Conservation (phyloP, 495 filamentous ascomycete genomes). For the Talaromyces wortmannii region DNA sequence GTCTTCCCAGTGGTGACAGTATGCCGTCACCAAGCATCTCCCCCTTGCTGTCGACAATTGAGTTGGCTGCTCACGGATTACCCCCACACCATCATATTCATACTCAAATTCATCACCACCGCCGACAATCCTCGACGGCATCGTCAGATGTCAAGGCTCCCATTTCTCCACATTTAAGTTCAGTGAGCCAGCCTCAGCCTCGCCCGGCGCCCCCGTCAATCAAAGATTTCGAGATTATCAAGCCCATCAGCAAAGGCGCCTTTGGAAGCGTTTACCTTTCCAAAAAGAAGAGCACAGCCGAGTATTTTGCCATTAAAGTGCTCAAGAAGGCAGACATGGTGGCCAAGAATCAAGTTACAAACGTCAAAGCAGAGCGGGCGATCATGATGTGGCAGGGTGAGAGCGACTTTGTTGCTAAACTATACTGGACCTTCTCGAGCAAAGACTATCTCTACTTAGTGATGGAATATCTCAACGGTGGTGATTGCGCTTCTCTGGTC, state of each 20-base stretch:
- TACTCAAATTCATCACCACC: constrained; percentile 62
- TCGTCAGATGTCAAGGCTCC: constrained; percentile 66
- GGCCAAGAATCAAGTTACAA: constrained; percentile 98
- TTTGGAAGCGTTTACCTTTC: constrained; percentile 97
- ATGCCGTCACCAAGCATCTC: constrained; percentile 83
- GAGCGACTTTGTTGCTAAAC: constrained; percentile 96
- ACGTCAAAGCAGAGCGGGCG: constrained; percentile 97
- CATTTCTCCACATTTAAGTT: constrained; percentile 69
- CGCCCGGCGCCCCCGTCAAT: constrained; percentile 89
- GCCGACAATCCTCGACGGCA: constrained; percentile 81
- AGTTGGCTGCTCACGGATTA: constrained; percentile 68
- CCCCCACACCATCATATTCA: constrained; percentile 26
- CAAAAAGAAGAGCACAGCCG: constrained; percentile 96
- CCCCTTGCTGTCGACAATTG: constrained; percentile 72
- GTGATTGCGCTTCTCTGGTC: constrained; percentile 93
- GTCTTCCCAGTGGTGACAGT: constrained; percentile 67
- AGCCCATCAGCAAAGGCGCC: constrained; percentile 97
- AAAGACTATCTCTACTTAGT: constrained; percentile 98
- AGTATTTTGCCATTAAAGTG: constrained; percentile 98
- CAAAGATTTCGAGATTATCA: constrained; percentile 99
- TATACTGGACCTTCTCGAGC: constrained; percentile 99
- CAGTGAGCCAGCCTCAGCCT: constrained; percentile 62
- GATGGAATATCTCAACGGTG: constrained; percentile 98
- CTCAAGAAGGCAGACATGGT: constrained; percentile 99
- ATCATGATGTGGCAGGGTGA: constrained; percentile 99